Percentiles rank a stretch among this genome's conserved stretches.
Evolutionary conservation across 2,329 filamentous ascomycete species (phyloP).

Genomic region (Knoxdaviesia proteae): DNA sequence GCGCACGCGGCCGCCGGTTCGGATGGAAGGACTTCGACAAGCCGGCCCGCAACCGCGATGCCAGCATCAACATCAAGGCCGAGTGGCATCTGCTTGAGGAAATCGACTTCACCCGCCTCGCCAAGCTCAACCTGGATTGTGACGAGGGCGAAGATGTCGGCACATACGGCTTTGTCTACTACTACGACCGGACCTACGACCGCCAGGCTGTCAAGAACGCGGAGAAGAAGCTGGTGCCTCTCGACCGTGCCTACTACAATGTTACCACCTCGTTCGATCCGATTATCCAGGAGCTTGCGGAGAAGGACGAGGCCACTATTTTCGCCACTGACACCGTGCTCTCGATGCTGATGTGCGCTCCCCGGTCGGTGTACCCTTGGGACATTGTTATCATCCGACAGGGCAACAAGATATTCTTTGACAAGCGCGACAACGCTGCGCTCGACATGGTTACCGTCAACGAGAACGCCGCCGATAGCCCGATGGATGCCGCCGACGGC

Average conservation of each 20-base stretch:
- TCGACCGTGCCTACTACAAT: conserved; percentile 94
- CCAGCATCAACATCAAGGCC: conserved; percentile 85
- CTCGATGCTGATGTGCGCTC: conserved; percentile 97
- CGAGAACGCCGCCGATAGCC: conserved; percentile 91
- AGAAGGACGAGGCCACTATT: conserved; percentile 88
- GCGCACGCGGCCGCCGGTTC: conserved; percentile 64
- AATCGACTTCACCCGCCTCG: conserved; percentile 90
- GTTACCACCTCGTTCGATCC: conserved; percentile 93
- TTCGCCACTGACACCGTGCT: conserved; percentile 95
- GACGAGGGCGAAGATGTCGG: conserved; percentile 91
- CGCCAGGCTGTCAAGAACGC: conserved; percentile 77
- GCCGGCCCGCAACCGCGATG: conserved; percentile 86
- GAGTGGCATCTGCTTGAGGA: conserved; percentile 94
- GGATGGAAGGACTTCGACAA: conserved; percentile 99
- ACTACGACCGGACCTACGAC: conserved; percentile 92
- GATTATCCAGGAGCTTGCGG: conserved; percentile 87
- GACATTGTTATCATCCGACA: conserved; percentile 87
- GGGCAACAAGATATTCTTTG: conserved; percentile 92
- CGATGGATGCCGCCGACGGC: conserved; percentile 74
- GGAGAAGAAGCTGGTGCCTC: conserved; percentile 67
- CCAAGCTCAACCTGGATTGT: conserved; percentile 87
- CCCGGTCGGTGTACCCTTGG: conserved; percentile 94
- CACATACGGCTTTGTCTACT: conserved; percentile 91
- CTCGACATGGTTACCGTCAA: conserved; percentile 98
- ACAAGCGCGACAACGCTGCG: conserved; percentile 90